Evolutionary conservation across 2,329 filamentous ascomycete genomes (phyloP).

Genomic region (Aspergillus sp.): DNA sequence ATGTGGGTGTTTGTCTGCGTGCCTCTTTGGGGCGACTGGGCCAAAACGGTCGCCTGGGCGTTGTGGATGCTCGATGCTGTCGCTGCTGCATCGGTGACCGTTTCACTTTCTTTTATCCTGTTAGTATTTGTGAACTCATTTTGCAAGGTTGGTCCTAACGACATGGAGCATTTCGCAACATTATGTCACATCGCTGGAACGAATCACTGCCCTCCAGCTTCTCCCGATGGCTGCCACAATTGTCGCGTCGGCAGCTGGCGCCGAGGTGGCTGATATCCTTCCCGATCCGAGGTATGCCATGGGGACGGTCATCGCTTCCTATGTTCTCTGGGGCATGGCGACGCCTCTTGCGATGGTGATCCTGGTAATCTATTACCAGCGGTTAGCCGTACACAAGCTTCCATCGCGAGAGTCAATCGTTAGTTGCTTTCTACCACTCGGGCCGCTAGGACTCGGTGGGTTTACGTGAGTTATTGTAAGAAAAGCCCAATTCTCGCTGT

Average conservation of each 20-base stretch:
- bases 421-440: conserved; percentile 65
- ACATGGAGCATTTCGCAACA: conserved; percentile 35
- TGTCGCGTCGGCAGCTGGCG: conserved; percentile 64
- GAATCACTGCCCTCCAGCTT: conserved; percentile 64
- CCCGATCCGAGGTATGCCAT: conserved; percentile 55
- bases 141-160: conserved; percentile 21
- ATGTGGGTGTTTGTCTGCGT: conserved; percentile 60
- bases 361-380: conserved; percentile 68
- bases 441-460: conserved; percentile 65
- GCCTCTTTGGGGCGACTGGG: conserved; percentile 56
- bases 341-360: conserved; percentile 61
- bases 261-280: conserved; percentile 61
- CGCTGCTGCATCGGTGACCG: conserved; percentile 41
- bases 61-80: conserved; percentile 52
- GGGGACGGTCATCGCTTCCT: conserved; percentile 63
- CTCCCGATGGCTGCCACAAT: conserved; percentile 67
- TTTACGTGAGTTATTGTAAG: conserved; percentile 45
- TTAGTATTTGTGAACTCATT: conserved; percentile 28
- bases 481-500: conserved; percentile 16
- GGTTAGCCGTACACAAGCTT: conserved; percentile 64
- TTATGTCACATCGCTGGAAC: conserved; percentile 43
- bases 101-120: conserved; percentile 57
- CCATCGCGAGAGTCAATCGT: conserved; percentile 67
- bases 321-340: conserved; percentile 68
- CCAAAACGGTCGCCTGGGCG: conserved; percentile 47